phyloP scores from a whole-genome alignment of 2,329 filamentous ascomycete genomes.

The Phialocephala sp. region DNA sequence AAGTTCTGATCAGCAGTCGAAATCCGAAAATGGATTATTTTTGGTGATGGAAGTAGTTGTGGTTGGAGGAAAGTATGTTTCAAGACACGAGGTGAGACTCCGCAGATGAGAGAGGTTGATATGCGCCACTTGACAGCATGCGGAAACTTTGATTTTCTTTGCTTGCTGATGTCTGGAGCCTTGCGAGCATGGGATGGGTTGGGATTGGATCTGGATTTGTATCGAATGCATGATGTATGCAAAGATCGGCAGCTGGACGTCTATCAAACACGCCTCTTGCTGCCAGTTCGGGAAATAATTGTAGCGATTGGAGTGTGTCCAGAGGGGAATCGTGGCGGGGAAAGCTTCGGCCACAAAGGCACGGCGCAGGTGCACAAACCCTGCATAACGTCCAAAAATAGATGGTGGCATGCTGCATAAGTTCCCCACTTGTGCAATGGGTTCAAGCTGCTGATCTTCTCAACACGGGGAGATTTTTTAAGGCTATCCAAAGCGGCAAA shows the following conservation, averaged over 20 bases:
- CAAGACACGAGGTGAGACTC: background rate
- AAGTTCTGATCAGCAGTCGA: background rate
- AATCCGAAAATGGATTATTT: background rate
- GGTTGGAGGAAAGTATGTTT: conserved; percentile 4
- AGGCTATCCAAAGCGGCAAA: background rate
- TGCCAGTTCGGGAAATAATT: background rate
- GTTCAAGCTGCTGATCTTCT: background rate
- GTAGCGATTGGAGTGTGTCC: background rate
- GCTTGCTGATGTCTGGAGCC: background rate
- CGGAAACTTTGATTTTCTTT: background rate
- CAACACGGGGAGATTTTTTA: background rate
- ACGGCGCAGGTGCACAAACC: conserved; percentile 6
- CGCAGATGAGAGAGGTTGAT: background rate
- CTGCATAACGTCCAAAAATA: conserved; percentile 1
- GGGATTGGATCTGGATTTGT: background rate
- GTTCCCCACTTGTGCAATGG: conserved; percentile 6
- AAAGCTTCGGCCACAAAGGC: background rate
- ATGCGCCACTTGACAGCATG: background rate
- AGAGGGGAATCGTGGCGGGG: conserved; percentile 2
- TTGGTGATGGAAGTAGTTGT: background rate
- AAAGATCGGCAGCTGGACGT: background rate
- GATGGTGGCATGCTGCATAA: background rate
- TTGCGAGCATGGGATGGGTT: background rate
- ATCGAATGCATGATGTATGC: background rate
- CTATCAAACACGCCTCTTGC: background rate